Percentiles rank a stretch among this genome's conserved stretches.
These are phyloP conservation scores for Fusarium virguliforme DNA, from an alignment of 2,329 filamentous ascomycete species.

Conservation along the genomic window DNA sequence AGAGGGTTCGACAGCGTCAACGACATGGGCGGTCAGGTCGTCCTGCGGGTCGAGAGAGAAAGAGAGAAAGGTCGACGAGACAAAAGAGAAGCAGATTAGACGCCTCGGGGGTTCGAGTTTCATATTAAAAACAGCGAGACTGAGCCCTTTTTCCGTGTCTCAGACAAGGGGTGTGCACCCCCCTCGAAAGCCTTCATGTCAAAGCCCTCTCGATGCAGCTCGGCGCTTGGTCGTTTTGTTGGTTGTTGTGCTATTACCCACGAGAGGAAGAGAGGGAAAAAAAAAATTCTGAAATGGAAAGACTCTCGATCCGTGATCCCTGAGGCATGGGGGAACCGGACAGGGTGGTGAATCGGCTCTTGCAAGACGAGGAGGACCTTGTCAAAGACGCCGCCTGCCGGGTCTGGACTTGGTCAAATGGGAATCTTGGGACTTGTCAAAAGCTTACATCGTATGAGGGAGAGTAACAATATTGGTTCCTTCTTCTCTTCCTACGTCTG, in stretches of 20 bases:
- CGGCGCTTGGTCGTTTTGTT: neutral
- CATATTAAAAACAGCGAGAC: conserved; percentile 1
- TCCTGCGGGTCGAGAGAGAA: neutral
- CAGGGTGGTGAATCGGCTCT: conserved; percentile 17
- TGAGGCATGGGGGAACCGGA: conserved; percentile 4
- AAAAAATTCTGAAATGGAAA: conserved; percentile 7
- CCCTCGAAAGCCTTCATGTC: conserved; percentile 1
- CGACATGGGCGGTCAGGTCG: conserved; percentile 10
- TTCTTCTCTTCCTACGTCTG: too few species aligned
- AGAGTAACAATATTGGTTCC: conserved; percentile 3
- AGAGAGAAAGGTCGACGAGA: neutral
- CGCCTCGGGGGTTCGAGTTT: conserved; percentile 1
- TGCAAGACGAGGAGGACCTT: conserved; percentile 13
- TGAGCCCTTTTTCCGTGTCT: conserved; percentile 1
- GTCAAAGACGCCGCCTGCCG: neutral
- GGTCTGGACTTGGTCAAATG: conserved; percentile 10
- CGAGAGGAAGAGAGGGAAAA: neutral
- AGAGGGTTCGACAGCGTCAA: neutral
- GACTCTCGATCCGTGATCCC: conserved; percentile 31
- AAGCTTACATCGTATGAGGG: conserved; percentile 15
- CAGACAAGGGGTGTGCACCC: neutral
- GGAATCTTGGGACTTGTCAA: neutral
- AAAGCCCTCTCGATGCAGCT: neutral
- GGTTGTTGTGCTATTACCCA: neutral
- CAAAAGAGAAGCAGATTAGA: neutral